These are phyloP conservation scores for Phaffia australis DNA, from an alignment of 768 basidiomycete species.

Conservation along the genomic window DNA sequence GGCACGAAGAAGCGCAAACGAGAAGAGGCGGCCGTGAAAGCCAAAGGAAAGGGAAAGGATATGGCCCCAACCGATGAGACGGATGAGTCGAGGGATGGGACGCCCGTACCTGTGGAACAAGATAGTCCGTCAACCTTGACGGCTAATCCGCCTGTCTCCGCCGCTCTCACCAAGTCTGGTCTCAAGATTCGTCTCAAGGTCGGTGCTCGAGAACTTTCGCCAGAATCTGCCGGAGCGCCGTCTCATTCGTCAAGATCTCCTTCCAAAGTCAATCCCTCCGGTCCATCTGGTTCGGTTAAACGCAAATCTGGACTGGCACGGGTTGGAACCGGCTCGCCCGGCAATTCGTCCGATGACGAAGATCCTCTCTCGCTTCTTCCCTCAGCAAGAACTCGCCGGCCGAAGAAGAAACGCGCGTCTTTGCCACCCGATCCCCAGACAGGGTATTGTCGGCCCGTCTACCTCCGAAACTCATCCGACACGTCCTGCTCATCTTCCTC, in stretches of 20 bases:
- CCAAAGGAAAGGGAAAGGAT: not conserved
- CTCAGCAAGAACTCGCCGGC: not conserved
- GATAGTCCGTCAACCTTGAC: not conserved
- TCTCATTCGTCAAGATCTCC: not conserved
- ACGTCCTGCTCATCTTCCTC: not conserved
- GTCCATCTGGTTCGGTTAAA: not conserved
- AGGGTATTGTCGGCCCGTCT: not conserved
- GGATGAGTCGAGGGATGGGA: not conserved
- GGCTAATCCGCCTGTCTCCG: no score
- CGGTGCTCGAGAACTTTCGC: not conserved
- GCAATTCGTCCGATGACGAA: not conserved
- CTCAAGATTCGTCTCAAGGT: constrained; percentile 24
- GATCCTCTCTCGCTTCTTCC: constrained; percentile 1
- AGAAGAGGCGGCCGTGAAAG: constrained; percentile 2
- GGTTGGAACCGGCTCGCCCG: constrained; percentile 1
- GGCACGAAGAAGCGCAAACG: constrained; percentile 9
- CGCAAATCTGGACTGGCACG: constrained; percentile 1
- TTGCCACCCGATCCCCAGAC: no score
- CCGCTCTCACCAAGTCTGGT: not conserved
- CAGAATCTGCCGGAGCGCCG: not conserved
- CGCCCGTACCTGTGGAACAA: no score
- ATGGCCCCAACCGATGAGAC: not conserved
- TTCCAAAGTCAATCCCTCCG: not conserved
- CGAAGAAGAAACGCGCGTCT: no score
- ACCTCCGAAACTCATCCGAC: constrained; percentile 2